Conservation (phyloP, 495 filamentous ascomycete species). For the Trichoderma parareesei region DNA sequence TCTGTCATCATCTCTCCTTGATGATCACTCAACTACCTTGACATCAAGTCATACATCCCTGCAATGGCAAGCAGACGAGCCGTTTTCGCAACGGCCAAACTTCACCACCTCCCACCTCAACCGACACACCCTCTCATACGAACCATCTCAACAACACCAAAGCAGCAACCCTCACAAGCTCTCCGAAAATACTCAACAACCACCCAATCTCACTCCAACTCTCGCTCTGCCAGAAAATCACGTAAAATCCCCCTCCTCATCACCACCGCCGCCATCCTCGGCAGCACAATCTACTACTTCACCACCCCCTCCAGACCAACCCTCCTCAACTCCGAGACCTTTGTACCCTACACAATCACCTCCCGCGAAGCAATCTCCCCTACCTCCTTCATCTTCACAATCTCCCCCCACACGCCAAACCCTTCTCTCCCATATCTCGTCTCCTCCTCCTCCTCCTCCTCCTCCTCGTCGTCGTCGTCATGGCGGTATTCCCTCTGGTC, state of each 20-base stretch:
- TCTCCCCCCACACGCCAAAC: constrained; percentile 34
- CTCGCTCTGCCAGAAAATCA: neutral
- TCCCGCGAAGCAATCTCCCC: constrained; percentile 61
- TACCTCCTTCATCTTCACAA: constrained; percentile 66
- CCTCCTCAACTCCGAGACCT: constrained; percentile 39
- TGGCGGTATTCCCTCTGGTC: constrained; percentile 59
- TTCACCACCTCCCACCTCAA: neutral
- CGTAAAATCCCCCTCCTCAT: neutral
- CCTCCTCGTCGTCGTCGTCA: constrained; percentile 17
- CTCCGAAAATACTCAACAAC: neutral
- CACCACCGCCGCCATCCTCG: constrained; percentile 7
- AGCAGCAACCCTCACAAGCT: neutral
- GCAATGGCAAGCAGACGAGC: neutral
- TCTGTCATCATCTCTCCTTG: no score
- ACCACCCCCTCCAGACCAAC: neutral
- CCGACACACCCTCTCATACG: neutral
- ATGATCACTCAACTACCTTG: no score
- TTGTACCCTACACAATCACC: constrained; percentile 57
- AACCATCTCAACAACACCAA: neutral
- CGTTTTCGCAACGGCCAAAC: neutral
- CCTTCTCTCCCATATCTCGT: neutral
- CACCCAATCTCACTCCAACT: neutral
- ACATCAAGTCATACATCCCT: neutral
- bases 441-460: constrained; percentile 18
- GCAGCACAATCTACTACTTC: constrained; percentile 3